Conservation (phyloP, 2,329 filamentous ascomycete species). For the Ceratocystis papillata region DNA sequence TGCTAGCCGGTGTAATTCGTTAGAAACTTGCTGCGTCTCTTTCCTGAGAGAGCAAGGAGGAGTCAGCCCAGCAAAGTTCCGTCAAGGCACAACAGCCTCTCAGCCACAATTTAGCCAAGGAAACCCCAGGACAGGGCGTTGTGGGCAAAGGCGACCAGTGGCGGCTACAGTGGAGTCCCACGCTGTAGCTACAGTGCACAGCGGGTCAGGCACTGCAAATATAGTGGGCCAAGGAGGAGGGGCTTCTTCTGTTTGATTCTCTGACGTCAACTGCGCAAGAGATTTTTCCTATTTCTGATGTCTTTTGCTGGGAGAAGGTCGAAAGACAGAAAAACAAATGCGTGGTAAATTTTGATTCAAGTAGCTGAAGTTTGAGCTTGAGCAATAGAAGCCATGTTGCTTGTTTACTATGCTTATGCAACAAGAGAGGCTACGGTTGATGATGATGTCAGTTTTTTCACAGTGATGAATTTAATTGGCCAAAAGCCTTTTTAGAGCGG, state of each 20-base stretch:
- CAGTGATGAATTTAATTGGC: not conserved
- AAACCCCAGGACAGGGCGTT: not conserved
- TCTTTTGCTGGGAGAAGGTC: not conserved
- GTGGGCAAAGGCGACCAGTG: not conserved
- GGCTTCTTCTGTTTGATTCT: not conserved
- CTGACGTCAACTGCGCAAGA: constrained; percentile 1
- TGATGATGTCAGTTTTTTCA: constrained; percentile 12
- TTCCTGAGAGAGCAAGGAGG: too few relatives aligned
- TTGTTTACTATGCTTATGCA: not conserved
- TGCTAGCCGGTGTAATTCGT: too few relatives aligned
- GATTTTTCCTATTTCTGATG: not conserved
- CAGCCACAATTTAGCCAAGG: not conserved
- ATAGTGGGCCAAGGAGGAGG: constrained; percentile 4
- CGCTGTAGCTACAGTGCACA: not conserved
- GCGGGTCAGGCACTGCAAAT: not conserved
- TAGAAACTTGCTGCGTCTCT: too few relatives aligned
- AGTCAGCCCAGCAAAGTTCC: too few relatives aligned
- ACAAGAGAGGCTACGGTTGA: not conserved
- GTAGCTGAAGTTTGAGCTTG: not conserved
- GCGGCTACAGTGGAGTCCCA: not conserved
- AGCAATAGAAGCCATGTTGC: not conserved
- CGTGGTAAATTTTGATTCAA: not conserved
- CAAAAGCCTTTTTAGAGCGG: not conserved
- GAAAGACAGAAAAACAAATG: not conserved
- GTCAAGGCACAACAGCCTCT: not conserved